Percentiles rank a stretch among this genome's conserved stretches.
phyloP scores from a whole-genome alignment of 139 green algal genomes.

The Tetradesmus obliquus region DNA sequence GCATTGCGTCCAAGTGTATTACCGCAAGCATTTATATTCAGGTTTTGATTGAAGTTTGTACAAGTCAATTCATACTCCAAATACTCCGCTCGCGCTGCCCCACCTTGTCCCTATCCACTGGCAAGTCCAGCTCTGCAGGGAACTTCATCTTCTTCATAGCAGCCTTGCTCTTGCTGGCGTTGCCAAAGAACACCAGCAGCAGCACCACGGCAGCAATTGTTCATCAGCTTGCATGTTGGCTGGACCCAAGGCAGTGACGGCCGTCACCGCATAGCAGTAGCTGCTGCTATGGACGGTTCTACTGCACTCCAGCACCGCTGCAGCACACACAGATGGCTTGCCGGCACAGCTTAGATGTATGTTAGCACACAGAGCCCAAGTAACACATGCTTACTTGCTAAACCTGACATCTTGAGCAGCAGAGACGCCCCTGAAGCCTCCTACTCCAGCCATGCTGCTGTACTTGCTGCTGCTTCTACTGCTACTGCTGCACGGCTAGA shows the following conservation, averaged over 20 bases:
- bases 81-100: neutral
- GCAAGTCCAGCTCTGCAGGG: constrained; percentile 79
- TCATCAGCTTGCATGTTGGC: neutral
- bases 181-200: neutral
- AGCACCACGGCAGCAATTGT: neutral
- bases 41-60: too few relatives aligned
- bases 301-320: neutral
- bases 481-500: neutral
- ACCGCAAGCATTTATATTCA: too few relatives aligned
- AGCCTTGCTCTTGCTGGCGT: constrained; percentile 79
- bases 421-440: constrained; percentile 66
- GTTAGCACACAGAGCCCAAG: neutral
- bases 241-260: neutral
- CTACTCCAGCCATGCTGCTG: constrained; percentile 53
- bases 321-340: neutral
- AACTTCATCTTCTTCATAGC: constrained; percentile 85
- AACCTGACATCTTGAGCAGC: constrained; percentile 82
- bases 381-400: constrained; percentile 59
- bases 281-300: neutral
- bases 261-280: neutral
- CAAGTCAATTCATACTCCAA: too few relatives aligned
- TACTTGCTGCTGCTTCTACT: constrained; percentile 9
- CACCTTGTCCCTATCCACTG: constrained; percentile 72
- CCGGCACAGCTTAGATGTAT: neutral
- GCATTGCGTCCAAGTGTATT: too few relatives aligned